Percentiles rank a stretch among this genome's conserved stretches.
These are phyloP conservation scores for Fomes fomentarius DNA, from an alignment of 1,284 basidiomycete species.

Conservation along the genomic window DNA sequence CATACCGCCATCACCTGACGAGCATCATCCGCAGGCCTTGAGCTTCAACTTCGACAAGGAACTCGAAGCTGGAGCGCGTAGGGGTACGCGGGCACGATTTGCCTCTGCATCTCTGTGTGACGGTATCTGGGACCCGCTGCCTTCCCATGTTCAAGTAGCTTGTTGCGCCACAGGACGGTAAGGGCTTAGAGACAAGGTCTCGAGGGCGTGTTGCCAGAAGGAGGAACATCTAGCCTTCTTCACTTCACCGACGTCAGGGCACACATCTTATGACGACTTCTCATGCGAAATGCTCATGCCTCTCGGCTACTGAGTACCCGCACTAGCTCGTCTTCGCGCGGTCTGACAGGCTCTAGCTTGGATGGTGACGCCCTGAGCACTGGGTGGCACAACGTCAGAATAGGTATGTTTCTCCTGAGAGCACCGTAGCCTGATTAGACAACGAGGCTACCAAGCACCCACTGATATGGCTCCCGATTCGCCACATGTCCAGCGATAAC, in stretches of 20 bases:
- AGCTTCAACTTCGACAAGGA: not conserved
- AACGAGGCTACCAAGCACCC: not conserved
- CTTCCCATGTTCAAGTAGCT: too few relatives aligned
- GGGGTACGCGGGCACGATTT: too few relatives aligned
- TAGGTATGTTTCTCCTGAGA: not conserved
- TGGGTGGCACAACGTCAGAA: not conserved
- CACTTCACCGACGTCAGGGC: not conserved
- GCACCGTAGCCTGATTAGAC: not conserved
- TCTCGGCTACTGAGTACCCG: not conserved
- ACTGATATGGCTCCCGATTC: not conserved
- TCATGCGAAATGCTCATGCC: not conserved
- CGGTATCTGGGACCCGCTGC: too few relatives aligned
- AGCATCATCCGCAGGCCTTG: not conserved
- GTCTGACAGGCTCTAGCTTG: not conserved
- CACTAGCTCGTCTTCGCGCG: not conserved
- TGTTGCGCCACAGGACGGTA: too few relatives aligned
- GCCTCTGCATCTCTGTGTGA: too few relatives aligned
- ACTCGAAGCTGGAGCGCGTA: too few relatives aligned
- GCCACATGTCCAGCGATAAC: too few relatives aligned
- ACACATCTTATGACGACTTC: not conserved
- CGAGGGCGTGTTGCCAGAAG: not conserved
- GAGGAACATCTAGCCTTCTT: not conserved
- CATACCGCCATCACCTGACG: constrained; percentile 1
- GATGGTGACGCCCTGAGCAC: not conserved
- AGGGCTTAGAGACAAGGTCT: too few relatives aligned